phyloP scores from a whole-genome alignment of 768 basidiomycete genomes.

The Suillus occidentalis region DNA sequence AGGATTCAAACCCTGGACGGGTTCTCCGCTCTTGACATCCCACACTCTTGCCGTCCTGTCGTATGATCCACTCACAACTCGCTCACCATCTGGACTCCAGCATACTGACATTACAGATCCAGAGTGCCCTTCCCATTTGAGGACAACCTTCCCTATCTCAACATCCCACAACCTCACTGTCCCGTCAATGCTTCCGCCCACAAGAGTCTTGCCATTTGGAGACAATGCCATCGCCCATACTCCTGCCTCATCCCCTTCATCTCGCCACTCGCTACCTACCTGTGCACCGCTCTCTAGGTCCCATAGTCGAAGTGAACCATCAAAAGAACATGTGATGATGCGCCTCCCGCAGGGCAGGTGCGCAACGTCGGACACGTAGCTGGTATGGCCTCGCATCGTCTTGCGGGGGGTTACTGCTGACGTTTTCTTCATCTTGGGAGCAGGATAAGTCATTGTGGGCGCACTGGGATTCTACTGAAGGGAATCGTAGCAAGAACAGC shows the following conservation, averaged over 20 bases:
- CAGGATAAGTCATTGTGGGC: not conserved
- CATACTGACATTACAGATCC: too few relatives aligned
- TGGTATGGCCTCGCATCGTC: not conserved
- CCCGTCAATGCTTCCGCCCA: not conserved
- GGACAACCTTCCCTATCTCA: not conserved
- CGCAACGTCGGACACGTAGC: too few relatives aligned
- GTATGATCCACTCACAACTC: too few relatives aligned
- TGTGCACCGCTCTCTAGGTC: slow-evolving; percentile 27
- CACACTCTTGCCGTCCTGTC: too few relatives aligned
- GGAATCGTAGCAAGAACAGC: not conserved
- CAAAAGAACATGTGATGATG: slow-evolving; percentile 9
- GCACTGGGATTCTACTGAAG: not conserved
- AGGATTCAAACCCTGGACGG: too few relatives aligned
- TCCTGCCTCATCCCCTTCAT: slow-evolving; percentile 3
- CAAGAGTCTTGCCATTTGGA: not conserved
- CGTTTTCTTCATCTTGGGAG: not conserved
- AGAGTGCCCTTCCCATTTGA: too few relatives aligned
- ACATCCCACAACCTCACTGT: not conserved
- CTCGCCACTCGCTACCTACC: slow-evolving; percentile 6
- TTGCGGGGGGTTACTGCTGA: not conserved
- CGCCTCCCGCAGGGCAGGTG: not conserved
- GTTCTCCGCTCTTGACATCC: too few relatives aligned
- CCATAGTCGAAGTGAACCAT: slow-evolving; percentile 15
- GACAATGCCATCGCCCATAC: not conserved
- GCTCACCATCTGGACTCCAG: too few relatives aligned